phyloP scores from a whole-genome alignment of 2,329 filamentous ascomycete species.

The Clonostachys chloroleuca region DNA sequence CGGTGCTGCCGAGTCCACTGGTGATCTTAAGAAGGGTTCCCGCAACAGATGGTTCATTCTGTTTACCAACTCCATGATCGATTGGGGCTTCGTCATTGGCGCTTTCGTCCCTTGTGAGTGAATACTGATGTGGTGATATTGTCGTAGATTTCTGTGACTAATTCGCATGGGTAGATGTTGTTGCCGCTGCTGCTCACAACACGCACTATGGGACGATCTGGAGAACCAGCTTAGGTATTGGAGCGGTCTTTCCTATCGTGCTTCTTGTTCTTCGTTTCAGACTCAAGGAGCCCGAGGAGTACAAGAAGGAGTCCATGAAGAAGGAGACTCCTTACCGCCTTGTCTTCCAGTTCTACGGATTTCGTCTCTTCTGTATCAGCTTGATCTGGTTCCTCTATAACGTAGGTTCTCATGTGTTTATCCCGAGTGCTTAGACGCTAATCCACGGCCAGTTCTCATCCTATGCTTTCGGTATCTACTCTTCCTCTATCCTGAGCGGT shows the following conservation, averaged over 20 bases:
- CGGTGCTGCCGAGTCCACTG: slow-evolving; percentile 77
- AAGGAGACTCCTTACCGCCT: slow-evolving; percentile 50
- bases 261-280: slow-evolving; percentile 69
- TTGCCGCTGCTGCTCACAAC: slow-evolving; percentile 51
- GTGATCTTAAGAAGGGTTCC: slow-evolving; percentile 74
- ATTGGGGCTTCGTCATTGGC: slow-evolving; percentile 76
- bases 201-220: slow-evolving; percentile 70
- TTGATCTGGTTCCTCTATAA: slow-evolving; percentile 81
- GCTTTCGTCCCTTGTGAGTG: slow-evolving; percentile 63
- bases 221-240: slow-evolving; percentile 76
- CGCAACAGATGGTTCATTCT: slow-evolving; percentile 90
- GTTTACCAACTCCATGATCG: slow-evolving; percentile 86
- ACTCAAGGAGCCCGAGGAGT: slow-evolving; percentile 76
- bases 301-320: slow-evolving; percentile 65
- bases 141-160: slow-evolving; percentile 2
- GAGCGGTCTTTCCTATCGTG: slow-evolving; percentile 72
- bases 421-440: not conserved
- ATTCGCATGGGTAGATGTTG: slow-evolving; percentile 27
- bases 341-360: slow-evolving; percentile 66
- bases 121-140: not conserved
- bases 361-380: slow-evolving; percentile 64
- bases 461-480: slow-evolving; percentile 86
- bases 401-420: slow-evolving; percentile 26
- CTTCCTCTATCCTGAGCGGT: slow-evolving; percentile 65
- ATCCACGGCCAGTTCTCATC: slow-evolving; percentile 56